These are phyloP conservation scores for Lactarius vividus DNA, from an alignment of 768 basidiomycete species.

Conservation along the genomic window DNA sequence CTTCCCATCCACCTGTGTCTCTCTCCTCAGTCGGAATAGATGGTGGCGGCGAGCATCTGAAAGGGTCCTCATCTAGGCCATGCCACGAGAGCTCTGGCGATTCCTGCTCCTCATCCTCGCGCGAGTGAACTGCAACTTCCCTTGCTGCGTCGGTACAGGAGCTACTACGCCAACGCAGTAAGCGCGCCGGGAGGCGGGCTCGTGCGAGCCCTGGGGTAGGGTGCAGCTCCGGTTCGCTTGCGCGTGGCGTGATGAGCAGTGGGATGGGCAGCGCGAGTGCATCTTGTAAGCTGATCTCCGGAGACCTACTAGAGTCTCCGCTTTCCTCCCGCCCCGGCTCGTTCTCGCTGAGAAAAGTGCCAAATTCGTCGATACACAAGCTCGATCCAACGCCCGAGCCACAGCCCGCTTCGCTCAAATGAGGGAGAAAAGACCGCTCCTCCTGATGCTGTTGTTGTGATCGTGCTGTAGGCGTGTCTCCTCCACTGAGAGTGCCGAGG, in stretches of 20 bases:
- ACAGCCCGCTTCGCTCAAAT: slow-evolving; percentile 14
- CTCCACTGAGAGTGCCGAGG: not conserved
- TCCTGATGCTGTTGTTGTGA: not conserved
- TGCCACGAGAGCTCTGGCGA: slow-evolving; percentile 25
- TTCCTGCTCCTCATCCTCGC: not conserved
- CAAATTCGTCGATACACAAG: slow-evolving; percentile 24
- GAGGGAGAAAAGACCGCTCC: slow-evolving; percentile 19
- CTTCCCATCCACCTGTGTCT: slow-evolving; percentile 2
- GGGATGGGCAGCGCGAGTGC: slow-evolving; percentile 28
- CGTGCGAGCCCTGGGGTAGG: not conserved
- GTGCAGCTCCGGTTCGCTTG: slow-evolving; percentile 12
- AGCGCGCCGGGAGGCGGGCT: slow-evolving; percentile 10
- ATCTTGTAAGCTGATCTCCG: slow-evolving; percentile 20
- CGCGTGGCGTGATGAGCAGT: slow-evolving; percentile 20
- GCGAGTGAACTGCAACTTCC: not conserved
- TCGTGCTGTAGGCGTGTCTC: not conserved
- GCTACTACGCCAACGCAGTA: slow-evolving; percentile 18
- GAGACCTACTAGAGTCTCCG: not conserved
- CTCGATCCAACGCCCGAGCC: slow-evolving; percentile 4
- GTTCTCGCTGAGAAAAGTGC: slow-evolving; percentile 20
- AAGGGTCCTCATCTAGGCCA: slow-evolving; percentile 24
- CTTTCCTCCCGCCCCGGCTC: not conserved
- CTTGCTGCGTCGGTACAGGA: not conserved
- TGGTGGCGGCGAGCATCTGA: slow-evolving; percentile 21
- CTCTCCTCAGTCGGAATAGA: slow-evolving; percentile 12